These are phyloP conservation scores for Chaetomiaceae sp. DNA, from an alignment of 2,329 filamentous ascomycete genomes.

Conservation along the genomic window DNA sequence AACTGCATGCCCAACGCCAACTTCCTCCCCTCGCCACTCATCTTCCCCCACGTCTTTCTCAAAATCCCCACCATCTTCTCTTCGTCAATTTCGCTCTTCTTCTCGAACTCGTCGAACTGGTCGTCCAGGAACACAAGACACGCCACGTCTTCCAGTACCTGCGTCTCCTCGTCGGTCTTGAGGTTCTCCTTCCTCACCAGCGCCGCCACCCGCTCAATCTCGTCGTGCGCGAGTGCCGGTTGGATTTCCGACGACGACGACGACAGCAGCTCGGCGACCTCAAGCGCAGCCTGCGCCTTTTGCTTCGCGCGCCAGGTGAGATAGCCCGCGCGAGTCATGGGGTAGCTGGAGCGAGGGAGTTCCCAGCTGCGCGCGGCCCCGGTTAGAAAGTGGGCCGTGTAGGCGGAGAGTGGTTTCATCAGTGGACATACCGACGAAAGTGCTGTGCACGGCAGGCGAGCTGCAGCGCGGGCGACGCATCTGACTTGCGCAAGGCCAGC, in stretches of 20 bases:
- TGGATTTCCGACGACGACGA: slow-evolving; percentile 34
- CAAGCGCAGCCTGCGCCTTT: slow-evolving; percentile 58
- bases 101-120: slow-evolving; percentile 77
- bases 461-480: slow-evolving; percentile 62
- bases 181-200: slow-evolving; percentile 77
- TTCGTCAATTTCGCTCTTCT: slow-evolving; percentile 61
- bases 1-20: slow-evolving; percentile 64
- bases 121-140: slow-evolving; percentile 86
- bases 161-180: slow-evolving; percentile 56
- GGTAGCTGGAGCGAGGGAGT: slow-evolving; percentile 67
- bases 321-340: slow-evolving; percentile 71
- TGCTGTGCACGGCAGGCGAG: slow-evolving; percentile 82
- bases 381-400: background rate
- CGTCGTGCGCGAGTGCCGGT: slow-evolving; percentile 41
- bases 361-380: slow-evolving; percentile 57
- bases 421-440: slow-evolving; percentile 58
- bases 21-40: slow-evolving; percentile 58
- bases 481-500: slow-evolving; percentile 56
- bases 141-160: slow-evolving; percentile 78
- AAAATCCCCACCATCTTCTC: slow-evolving; percentile 70
- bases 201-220: slow-evolving; percentile 60
- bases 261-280: slow-evolving; percentile 52
- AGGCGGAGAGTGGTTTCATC: background rate
- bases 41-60: slow-evolving; percentile 72
- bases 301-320: slow-evolving; percentile 73